A percentile compares a stretch with the other conserved stretches of the same genome.
Evolutionary conservation across 768 basidiomycete genomes (phyloP).

Genomic region (Filobasidium wieringae): DNA sequence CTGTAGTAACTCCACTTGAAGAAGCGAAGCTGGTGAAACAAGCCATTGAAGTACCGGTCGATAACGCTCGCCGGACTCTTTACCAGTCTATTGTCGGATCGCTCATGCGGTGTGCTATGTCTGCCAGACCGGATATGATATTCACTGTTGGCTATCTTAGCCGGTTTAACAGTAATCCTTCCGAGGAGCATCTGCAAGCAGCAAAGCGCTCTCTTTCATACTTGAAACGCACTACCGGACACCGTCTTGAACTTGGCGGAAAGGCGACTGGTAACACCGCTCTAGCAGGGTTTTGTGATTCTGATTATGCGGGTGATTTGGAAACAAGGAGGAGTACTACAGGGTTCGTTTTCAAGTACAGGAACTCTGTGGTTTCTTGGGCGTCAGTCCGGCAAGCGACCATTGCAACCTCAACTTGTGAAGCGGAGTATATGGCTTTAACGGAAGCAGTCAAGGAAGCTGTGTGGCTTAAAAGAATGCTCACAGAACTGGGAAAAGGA

Average conservation of each 20-base stretch:
- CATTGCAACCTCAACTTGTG: constrained; percentile 41
- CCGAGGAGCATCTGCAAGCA: constrained; percentile 13
- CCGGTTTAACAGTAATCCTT: constrained; percentile 24
- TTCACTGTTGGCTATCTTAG: constrained; percentile 30
- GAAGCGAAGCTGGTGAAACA: neutral
- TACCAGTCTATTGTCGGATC: constrained; percentile 23
- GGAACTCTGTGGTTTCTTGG: constrained; percentile 42
- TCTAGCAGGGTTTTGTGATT: constrained; percentile 32
- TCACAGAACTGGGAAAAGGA: constrained; percentile 20
- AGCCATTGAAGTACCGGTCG: neutral
- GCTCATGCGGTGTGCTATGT: constrained; percentile 35
- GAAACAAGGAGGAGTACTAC: constrained; percentile 35
- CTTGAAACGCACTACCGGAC: constrained; percentile 15
- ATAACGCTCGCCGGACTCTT: neutral
- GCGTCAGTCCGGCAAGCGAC: constrained; percentile 40
- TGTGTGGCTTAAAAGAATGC: constrained; percentile 34
- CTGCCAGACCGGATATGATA: constrained; percentile 39
- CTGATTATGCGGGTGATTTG: constrained; percentile 34
- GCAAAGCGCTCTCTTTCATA: constrained; percentile 18
- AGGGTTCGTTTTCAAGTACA: constrained; percentile 36
- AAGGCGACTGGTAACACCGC: neutral
- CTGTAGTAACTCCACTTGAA: constrained; percentile 5
- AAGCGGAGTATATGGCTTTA: constrained; percentile 44
- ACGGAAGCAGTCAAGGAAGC: constrained; percentile 37
- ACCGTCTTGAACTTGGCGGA: constrained; percentile 12